Percentiles rank a stretch among this genome's conserved stretches.
Evolutionary conservation across 2,329 filamentous ascomycete species (phyloP).

Genomic region (Aspergillus sergii): DNA sequence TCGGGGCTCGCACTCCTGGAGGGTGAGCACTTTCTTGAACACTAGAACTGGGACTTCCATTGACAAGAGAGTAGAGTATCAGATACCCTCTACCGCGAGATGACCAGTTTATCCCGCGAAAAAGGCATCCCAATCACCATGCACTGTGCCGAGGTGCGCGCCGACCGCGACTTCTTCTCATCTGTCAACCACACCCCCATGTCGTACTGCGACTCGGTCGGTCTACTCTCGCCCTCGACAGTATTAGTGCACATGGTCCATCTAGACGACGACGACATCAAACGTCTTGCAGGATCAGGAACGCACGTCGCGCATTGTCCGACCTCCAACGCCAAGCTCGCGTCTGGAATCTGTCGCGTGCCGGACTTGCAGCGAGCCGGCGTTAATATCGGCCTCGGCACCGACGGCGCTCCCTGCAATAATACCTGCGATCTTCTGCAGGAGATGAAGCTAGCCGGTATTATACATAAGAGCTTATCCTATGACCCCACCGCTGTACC

Average conservation of each 20-base stretch:
- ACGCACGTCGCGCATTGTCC: conserved; percentile 56
- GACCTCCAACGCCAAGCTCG: conserved; percentile 56
- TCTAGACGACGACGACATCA: conserved; percentile 51
- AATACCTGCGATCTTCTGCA: conserved; percentile 56
- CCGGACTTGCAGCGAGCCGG: conserved; percentile 47
- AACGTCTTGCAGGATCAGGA: conserved; percentile 41
- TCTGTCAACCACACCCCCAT: conserved; percentile 42
- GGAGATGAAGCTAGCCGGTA: conserved; percentile 56
- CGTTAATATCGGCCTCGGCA: conserved; percentile 54
- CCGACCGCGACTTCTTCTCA: conserved; percentile 15
- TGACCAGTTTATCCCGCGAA: conserved; percentile 43
- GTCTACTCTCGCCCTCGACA: conserved; percentile 37
- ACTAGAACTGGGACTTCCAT: not conserved
- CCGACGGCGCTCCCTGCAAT: conserved; percentile 57
- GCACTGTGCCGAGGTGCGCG: conserved; percentile 46
- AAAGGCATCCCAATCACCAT: conserved; percentile 51
- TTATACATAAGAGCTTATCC: conserved; percentile 51
- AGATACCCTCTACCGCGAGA: conserved; percentile 33
- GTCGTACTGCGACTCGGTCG: conserved; percentile 42
- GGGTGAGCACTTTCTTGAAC: conserved; percentile 15
- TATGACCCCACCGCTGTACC: conserved; percentile 47
- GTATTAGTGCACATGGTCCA: conserved; percentile 58
- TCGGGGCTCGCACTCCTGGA: conserved; percentile 51
- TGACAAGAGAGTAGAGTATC: not conserved
- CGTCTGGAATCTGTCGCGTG: conserved; percentile 53